Percentiles rank a stretch among this genome's conserved stretches.
phyloP scores from a whole-genome alignment of 75 land plant genomes.

The Picea sitchensis region DNA sequence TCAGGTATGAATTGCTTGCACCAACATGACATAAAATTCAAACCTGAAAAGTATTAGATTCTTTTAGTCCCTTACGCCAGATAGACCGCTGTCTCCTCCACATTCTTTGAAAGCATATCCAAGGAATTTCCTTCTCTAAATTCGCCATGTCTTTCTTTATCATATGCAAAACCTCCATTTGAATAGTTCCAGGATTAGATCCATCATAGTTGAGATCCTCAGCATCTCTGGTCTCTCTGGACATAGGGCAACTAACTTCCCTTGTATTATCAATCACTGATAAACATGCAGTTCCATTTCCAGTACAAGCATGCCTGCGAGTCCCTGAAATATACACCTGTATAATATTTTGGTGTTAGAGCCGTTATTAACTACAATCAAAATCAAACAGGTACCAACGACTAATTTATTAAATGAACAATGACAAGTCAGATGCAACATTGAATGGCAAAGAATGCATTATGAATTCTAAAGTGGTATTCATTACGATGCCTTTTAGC shows the following conservation, averaged over 20 bases:
- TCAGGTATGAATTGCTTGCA: background rate
- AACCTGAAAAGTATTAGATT: constrained; percentile 17
- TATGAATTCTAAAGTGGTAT: background rate
- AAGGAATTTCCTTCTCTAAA: constrained; percentile 26
- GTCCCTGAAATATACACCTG: constrained; percentile 17
- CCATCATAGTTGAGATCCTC: background rate
- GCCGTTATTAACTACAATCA: background rate
- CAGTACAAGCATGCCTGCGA: constrained; percentile 11
- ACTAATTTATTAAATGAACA: background rate
- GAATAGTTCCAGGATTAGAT: constrained; percentile 2
- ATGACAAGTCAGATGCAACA: background rate
- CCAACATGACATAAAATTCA: constrained; percentile 1
- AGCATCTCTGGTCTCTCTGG: background rate
- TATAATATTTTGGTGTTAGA: background rate
- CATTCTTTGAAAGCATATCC: constrained; percentile 14
- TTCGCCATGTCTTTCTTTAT: constrained; percentile 15
- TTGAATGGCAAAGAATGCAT: background rate
- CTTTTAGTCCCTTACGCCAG: constrained; percentile 24
- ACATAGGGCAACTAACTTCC: background rate
- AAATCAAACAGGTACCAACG: background rate
- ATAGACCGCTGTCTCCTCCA: constrained; percentile 17
- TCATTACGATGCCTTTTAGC: background rate
- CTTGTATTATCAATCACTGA: background rate
- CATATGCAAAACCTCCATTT: constrained; percentile 15
- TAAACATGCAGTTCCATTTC: constrained; percentile 7